phyloP scores from a whole-genome alignment of 2,329 filamentous ascomycete genomes.

The Trichoderma brevicompactum region DNA sequence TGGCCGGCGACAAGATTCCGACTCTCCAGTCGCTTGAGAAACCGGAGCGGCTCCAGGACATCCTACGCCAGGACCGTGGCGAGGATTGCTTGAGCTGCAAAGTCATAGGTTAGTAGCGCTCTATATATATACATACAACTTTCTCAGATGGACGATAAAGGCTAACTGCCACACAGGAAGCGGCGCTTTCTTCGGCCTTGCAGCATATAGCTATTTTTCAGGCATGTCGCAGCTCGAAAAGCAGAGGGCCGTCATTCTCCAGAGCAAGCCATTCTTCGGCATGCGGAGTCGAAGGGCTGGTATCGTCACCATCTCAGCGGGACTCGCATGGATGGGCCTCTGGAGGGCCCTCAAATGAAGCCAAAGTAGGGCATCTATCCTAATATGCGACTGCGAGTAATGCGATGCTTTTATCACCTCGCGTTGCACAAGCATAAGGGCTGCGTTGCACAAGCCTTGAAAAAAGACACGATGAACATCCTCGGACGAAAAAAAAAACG shows the following conservation, averaged over 20 bases:
- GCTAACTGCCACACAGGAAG: slow-evolving; percentile 57
- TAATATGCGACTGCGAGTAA: too few relatives aligned
- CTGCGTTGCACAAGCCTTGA: not conserved
- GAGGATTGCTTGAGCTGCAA: slow-evolving; percentile 74
- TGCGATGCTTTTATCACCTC: not conserved
- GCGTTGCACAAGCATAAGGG: not conserved
- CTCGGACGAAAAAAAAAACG: not conserved
- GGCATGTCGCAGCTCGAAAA: slow-evolving; percentile 72
- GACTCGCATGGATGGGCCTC: slow-evolving; percentile 70
- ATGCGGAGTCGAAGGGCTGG: slow-evolving; percentile 71
- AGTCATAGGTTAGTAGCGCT: slow-evolving; percentile 63
- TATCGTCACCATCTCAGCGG: slow-evolving; percentile 69
- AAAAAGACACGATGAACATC: not conserved
- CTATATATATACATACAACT: not conserved
- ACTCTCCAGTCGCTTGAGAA: slow-evolving; percentile 59
- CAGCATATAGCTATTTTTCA: slow-evolving; percentile 76
- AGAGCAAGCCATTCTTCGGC: slow-evolving; percentile 71
- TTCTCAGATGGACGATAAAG: not conserved
- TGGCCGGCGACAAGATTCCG: slow-evolving; percentile 50
- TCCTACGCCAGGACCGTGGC: slow-evolving; percentile 59
- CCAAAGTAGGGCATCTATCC: not conserved
- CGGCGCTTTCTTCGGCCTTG: slow-evolving; percentile 74
- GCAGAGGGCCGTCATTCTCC: slow-evolving; percentile 67
- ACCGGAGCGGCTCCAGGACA: slow-evolving; percentile 64
- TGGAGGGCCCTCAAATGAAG: slow-evolving; percentile 66